Evolutionary conservation across 108 stramenopile species (phyloP).

Genomic region (Pseudonitzschia pungens): DNA sequence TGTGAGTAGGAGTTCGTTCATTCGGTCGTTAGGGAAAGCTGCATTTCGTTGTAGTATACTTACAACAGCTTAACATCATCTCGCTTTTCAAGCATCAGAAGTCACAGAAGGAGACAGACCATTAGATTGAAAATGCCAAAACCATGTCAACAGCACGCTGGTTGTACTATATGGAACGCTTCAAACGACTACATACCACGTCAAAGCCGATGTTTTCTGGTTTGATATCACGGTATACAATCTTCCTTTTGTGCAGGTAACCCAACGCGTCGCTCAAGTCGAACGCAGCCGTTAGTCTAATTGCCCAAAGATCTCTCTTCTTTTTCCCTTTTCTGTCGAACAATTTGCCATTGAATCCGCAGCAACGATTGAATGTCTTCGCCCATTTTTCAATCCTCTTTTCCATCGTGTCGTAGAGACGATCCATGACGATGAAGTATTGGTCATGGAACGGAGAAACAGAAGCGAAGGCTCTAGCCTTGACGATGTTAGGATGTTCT

Average conservation of each 20-base stretch:
- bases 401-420: conserved; percentile 60
- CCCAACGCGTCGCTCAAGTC: conserved; percentile 51
- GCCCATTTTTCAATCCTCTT: conserved; percentile 46
- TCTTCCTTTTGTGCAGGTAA: conserved; percentile 38
- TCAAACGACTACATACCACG: conserved; percentile 1
- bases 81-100: neutral
- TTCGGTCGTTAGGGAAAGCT: neutral
- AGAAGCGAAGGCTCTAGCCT: conserved; percentile 46
- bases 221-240: conserved; percentile 53
- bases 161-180: conserved; percentile 18
- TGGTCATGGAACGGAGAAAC: conserved; percentile 26
- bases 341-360: conserved; percentile 36
- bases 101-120: neutral
- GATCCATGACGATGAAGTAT: conserved; percentile 57
- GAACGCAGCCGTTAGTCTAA: conserved; percentile 43
- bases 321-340: conserved; percentile 26
- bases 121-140: neutral
- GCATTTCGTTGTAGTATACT: neutral
- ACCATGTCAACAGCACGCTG: neutral
- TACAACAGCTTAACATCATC: conserved; percentile 28
- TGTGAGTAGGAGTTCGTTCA: no score
- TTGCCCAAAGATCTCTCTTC: conserved; percentile 37
- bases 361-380: conserved; percentile 16
- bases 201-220: conserved; percentile 29
- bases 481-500: conserved; percentile 72